These are phyloP conservation scores for Neohortaea acidophila DNA, from an alignment of 495 filamentous ascomycete species.

Conservation along the genomic window DNA sequence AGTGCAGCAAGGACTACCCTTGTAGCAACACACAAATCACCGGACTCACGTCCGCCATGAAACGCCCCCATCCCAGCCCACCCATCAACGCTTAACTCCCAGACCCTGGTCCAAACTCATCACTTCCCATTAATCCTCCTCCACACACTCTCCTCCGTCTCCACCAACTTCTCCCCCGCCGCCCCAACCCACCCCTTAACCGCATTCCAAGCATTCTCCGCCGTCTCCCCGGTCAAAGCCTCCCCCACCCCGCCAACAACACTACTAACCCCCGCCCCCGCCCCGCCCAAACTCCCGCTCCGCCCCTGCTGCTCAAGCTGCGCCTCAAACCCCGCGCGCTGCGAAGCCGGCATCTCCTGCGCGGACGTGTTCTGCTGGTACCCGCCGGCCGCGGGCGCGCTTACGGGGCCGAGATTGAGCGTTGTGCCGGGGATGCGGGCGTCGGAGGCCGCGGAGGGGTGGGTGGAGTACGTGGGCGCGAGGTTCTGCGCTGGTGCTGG, in stretches of 20 bases:
- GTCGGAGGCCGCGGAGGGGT: not conserved
- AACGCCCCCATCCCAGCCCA: not conserved
- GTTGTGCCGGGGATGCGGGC: slow-evolving; percentile 5
- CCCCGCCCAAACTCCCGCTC: slow-evolving; percentile 17
- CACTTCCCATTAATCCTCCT: slow-evolving; percentile 32
- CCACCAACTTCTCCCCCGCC: slow-evolving; percentile 45
- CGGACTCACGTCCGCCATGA: not conserved
- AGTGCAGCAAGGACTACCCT: no score
- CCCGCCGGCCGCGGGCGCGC: slow-evolving; percentile 31
- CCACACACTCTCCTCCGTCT: slow-evolving; percentile 58
- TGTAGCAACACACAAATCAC: no score
- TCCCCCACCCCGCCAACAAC: slow-evolving; percentile 15
- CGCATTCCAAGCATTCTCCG: slow-evolving; percentile 27
- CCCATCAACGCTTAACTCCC: not conserved
- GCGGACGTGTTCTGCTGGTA: slow-evolving; percentile 44
- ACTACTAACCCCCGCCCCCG: slow-evolving; percentile 10
- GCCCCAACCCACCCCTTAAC: slow-evolving; percentile 47
- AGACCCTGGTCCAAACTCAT: no score
- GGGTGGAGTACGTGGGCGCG: slow-evolving; percentile 19
- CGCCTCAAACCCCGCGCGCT: slow-evolving; percentile 20
- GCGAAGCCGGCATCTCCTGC: slow-evolving; percentile 26
- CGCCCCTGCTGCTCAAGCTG: slow-evolving; percentile 6
- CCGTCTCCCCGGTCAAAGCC: slow-evolving; percentile 11
- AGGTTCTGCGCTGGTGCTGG: slow-evolving; percentile 16
- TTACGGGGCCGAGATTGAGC: slow-evolving; percentile 8